These are phyloP conservation scores for Verticillium dahliae DNA, from an alignment of 2,329 filamentous ascomycete genomes.

Conservation along the genomic window DNA sequence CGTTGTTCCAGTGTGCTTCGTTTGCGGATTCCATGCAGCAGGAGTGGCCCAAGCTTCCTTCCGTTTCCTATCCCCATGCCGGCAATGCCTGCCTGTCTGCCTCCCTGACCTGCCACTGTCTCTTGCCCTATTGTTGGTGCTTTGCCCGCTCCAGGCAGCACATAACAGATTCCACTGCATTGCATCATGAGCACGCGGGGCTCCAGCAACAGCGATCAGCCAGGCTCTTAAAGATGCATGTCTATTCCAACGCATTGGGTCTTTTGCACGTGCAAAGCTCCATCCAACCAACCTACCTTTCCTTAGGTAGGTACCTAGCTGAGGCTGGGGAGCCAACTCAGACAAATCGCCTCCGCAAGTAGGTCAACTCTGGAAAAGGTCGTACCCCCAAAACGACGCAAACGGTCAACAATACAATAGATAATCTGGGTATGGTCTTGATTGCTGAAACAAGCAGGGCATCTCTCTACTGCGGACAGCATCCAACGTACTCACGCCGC, in stretches of 20 bases:
- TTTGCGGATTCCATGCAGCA: slow-evolving; percentile 5
- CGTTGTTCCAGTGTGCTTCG: neutral
- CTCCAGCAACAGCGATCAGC: too few relatives aligned
- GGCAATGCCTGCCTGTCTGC: neutral
- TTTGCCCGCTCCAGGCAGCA: neutral
- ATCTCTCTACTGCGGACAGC: too few relatives aligned
- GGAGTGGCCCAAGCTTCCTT: slow-evolving; percentile 13
- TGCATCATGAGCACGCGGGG: too few relatives aligned
- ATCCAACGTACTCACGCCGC: too few relatives aligned
- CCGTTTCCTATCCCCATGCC: neutral
- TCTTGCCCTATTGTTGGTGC: too few relatives aligned
- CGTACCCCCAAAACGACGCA: neutral
- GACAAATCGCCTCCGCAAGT: neutral
- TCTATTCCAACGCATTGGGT: neutral
- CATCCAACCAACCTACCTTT: too few relatives aligned
- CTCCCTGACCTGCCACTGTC: neutral
- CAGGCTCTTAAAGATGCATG: too few relatives aligned
- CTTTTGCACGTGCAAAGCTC: neutral
- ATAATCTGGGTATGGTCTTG: neutral
- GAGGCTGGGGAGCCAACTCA: neutral
- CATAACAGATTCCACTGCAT: neutral
- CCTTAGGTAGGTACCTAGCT: too few relatives aligned
- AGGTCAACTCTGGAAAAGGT: neutral
- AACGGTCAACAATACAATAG: neutral
- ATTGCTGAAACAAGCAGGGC: neutral